Evolutionary conservation across 78 protist species (phyloP).

Genomic region (Emiliania huxleyi): DNA sequence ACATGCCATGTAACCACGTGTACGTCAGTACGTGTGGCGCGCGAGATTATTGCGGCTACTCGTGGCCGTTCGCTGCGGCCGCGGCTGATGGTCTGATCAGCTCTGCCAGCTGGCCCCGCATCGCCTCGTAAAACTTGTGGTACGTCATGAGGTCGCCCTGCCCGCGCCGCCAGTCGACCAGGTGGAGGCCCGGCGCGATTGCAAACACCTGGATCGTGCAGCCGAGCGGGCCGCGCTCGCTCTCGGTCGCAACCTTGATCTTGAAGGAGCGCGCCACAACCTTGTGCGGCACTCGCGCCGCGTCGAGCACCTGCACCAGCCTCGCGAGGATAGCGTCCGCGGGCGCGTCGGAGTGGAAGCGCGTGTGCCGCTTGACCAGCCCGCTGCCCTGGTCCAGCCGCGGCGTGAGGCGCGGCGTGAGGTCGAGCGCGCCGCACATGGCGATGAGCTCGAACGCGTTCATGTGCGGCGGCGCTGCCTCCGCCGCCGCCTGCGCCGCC

Average conservation of each 20-base stretch:
- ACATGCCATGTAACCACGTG: too few relatives aligned
- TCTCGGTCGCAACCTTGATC: background rate
- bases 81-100: too few relatives aligned
- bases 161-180: background rate
- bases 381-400: background rate
- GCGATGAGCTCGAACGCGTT: constrained; percentile 37
- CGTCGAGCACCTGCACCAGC: background rate
- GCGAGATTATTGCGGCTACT: too few relatives aligned
- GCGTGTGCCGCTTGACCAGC: background rate
- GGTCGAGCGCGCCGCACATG: constrained; percentile 5
- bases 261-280: background rate
- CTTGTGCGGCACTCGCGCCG: background rate
- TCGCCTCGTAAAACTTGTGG: background rate
- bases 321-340: background rate
- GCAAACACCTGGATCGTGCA: background rate
- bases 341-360: background rate
- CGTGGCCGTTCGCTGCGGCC: too few relatives aligned
- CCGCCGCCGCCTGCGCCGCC: too few relatives aligned
- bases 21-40: too few relatives aligned
- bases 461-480: background rate
- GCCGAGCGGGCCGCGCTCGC: background rate
- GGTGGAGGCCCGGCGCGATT: background rate
- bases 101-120: background rate
- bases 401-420: constrained; percentile 3
- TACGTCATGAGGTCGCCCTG: background rate